Conservation (phyloP, 2,329 filamentous ascomycete species). For the Pseudophaeomoniella oleicola region DNA sequence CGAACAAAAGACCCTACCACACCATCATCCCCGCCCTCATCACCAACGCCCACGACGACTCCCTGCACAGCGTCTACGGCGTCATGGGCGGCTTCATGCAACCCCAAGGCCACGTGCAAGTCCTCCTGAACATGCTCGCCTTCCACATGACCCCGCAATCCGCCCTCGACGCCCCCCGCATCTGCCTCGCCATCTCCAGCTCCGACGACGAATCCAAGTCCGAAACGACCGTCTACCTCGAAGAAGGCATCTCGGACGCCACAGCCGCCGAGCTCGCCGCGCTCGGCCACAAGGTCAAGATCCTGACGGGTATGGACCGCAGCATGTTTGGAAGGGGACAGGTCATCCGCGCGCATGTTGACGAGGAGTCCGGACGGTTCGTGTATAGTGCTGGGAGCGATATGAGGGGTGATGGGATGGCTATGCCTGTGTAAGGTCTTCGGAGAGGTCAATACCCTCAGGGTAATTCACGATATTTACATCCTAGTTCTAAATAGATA, state of each 20-base stretch:
- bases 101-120: constrained; percentile 89
- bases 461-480: no score
- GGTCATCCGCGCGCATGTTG: constrained; percentile 63
- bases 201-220: constrained; percentile 43
- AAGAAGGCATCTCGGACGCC: constrained; percentile 62
- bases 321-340: constrained; percentile 74
- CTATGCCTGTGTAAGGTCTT: constrained; percentile 36
- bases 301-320: constrained; percentile 51
- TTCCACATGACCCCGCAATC: constrained; percentile 73
- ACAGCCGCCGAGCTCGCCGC: constrained; percentile 51
- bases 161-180: constrained; percentile 77
- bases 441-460: no score
- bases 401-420: constrained; percentile 65
- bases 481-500: no score
- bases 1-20: constrained; percentile 83
- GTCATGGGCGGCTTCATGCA: constrained; percentile 99
- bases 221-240: constrained; percentile 57
- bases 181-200: constrained; percentile 70
- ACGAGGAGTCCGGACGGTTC: constrained; percentile 46
- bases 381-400: constrained; percentile 88
- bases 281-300: constrained; percentile 59
- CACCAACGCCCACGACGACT: constrained; percentile 56
- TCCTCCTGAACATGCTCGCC: constrained; percentile 74
- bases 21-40: constrained; percentile 92
- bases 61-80: constrained; percentile 73